A percentile compares a stretch with the other conserved stretches of the same genome.
Evolutionary conservation across 495 filamentous ascomycete species (phyloP).

Genomic region (Cercophora scortea): DNA sequence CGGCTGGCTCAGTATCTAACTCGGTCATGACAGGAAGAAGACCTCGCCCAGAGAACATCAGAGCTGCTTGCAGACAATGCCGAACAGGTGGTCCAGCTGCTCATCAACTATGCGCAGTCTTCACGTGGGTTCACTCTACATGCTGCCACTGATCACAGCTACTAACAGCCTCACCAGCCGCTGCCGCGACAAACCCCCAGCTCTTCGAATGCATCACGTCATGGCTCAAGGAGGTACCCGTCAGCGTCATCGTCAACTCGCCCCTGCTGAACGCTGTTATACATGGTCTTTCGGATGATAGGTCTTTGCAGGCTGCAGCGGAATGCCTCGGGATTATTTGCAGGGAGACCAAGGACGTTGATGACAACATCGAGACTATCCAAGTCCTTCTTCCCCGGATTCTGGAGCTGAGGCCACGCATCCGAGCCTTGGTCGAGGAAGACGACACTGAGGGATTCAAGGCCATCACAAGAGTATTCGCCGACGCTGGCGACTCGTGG

Average conservation of each 20-base stretch:
- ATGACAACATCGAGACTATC: conserved; percentile 74
- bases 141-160: neutral
- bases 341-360: conserved; percentile 87
- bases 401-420: conserved; percentile 69
- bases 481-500: conserved; percentile 93
- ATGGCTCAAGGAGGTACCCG: conserved; percentile 87
- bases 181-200: conserved; percentile 79
- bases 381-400: conserved; percentile 77
- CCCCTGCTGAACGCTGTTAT: conserved; percentile 76
- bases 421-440: conserved; percentile 61
- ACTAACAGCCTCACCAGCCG: conserved; percentile 22
- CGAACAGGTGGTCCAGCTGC: conserved; percentile 69
- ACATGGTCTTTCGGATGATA: conserved; percentile 62
- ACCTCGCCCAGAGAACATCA: conserved; percentile 68
- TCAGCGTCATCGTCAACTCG: conserved; percentile 75
- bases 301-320: conserved; percentile 80
- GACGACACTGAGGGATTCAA: conserved; percentile 86
- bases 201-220: conserved; percentile 92
- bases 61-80: conserved; percentile 90
- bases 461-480: conserved; percentile 79
- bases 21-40: conserved; percentile 73
- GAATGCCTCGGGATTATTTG: conserved; percentile 90
- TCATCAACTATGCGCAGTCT: conserved; percentile 83
- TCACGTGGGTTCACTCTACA: conserved; percentile 54
- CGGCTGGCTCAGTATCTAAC: conserved; percentile 47